A percentile compares a stretch with the other conserved stretches of the same genome.
Evolutionary conservation across 2,329 filamentous ascomycete species (phyloP).

Genomic region (Pyricularia sp.): DNA sequence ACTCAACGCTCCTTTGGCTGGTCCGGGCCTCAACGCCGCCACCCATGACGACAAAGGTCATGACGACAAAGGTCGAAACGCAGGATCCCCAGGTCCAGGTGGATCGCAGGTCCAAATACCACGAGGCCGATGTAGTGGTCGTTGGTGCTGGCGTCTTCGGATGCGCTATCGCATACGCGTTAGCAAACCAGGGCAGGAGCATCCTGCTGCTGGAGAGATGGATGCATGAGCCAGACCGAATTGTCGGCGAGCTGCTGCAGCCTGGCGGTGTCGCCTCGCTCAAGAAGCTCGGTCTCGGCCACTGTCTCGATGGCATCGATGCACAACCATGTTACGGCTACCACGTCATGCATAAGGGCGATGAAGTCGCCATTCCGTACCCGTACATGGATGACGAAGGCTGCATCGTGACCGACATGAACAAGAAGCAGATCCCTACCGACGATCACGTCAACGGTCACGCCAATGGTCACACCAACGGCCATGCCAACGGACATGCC

Average conservation of each 20-base stretch:
- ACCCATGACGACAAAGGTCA: conserved; percentile 3
- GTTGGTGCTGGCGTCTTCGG: conserved; percentile 88
- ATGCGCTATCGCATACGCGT: conserved; percentile 72
- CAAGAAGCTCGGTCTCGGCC: conserved; percentile 66
- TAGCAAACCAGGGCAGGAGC: conserved; percentile 82
- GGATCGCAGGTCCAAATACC: conserved; percentile 41
- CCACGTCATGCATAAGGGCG: conserved; percentile 72
- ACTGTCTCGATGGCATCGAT: conserved; percentile 85
- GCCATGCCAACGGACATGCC: conserved; percentile 14
- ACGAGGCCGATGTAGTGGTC: conserved; percentile 76
- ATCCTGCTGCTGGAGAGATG: conserved; percentile 84
- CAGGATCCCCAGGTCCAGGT: conserved; percentile 6
- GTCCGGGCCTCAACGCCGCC: conserved; percentile 1
- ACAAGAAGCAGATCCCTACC: conserved; percentile 8
- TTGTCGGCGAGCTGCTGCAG: conserved; percentile 91
- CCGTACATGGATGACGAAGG: conserved; percentile 49
- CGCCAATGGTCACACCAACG: conserved; percentile 11
- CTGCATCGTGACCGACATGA: conserved; percentile 18
- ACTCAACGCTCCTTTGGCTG: not conserved
- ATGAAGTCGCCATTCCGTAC: conserved; percentile 69
- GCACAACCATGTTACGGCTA: conserved; percentile 77
- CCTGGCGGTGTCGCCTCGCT: conserved; percentile 81
- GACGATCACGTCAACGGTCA: conserved; percentile 11
- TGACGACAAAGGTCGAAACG: conserved; percentile 2
- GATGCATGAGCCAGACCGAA: conserved; percentile 87